These are phyloP conservation scores for Wallacemonas sp. DNA, from an alignment of 208 protist genomes.

Conservation along the genomic window DNA sequence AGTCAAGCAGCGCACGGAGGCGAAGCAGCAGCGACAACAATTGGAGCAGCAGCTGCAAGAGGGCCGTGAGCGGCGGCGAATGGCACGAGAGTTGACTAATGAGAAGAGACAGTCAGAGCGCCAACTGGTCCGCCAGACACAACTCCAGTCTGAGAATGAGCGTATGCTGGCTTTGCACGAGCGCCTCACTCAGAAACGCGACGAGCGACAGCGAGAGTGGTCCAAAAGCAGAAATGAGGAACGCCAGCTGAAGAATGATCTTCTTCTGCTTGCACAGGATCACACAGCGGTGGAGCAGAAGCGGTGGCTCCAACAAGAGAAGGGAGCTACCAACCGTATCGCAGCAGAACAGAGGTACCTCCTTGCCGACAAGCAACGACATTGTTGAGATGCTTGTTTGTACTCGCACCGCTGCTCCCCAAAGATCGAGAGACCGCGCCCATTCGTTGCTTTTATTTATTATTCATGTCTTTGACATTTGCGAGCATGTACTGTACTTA, in stretches of 20 bases:
- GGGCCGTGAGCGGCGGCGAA: constrained; percentile 38
- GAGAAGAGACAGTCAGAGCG: constrained; percentile 23
- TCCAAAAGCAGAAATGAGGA: constrained; percentile 35
- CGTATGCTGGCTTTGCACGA: constrained; percentile 58
- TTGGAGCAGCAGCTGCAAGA: constrained; percentile 31
- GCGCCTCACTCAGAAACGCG: constrained; percentile 44
- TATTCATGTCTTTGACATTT: too few species aligned
- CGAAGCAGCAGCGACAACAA: background rate
- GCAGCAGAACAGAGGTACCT: constrained; percentile 29
- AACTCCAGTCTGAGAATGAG: constrained; percentile 29
- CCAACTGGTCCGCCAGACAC: constrained; percentile 25
- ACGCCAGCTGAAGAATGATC: constrained; percentile 51
- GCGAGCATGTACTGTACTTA: too few species aligned
- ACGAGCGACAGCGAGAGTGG: constrained; percentile 28
- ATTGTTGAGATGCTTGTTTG: too few species aligned
- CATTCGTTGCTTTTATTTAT: too few species aligned
- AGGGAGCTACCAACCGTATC: constrained; percentile 50
- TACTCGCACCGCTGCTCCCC: too few species aligned
- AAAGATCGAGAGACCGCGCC: too few species aligned
- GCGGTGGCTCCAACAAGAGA: constrained; percentile 75
- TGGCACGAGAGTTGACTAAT: constrained; percentile 25
- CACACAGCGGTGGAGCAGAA: constrained; percentile 61
- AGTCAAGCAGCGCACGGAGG: background rate
- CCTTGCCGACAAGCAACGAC: background rate
- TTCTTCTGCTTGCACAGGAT: constrained; percentile 59